These are phyloP conservation scores for Vanderwaltozyma tropicalis DNA, from an alignment of 805 yeast genomes.

Conservation along the genomic window DNA sequence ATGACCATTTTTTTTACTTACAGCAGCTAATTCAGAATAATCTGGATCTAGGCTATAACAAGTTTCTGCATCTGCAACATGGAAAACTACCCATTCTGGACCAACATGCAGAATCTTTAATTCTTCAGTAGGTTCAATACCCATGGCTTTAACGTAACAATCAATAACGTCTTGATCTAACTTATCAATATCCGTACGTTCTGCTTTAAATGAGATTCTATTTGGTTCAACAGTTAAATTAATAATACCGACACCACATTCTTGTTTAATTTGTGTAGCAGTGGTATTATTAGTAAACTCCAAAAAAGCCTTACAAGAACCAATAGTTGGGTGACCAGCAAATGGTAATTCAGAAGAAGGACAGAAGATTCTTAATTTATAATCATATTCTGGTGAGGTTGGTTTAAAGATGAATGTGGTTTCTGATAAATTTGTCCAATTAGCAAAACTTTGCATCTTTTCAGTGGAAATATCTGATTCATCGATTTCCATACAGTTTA, in stretches of 20 bases:
- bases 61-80: constrained; percentile 25
- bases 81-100: constrained; percentile 36
- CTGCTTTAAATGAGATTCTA: constrained; percentile 25
- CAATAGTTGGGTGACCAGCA: constrained; percentile 59
- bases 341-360: constrained; percentile 42
- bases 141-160: constrained; percentile 7
- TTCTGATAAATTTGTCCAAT: constrained; percentile 54
- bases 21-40: constrained; percentile 12
- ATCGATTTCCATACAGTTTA: constrained; percentile 14
- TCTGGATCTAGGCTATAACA: constrained; percentile 31
- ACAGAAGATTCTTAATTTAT: constrained; percentile 41
- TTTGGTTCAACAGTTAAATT: constrained; percentile 22
- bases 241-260: constrained; percentile 38
- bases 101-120: constrained; percentile 34
- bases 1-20: constrained; percentile 15
- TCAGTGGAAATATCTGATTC: constrained; percentile 26
- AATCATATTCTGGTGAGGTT: constrained; percentile 33
- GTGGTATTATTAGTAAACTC: constrained; percentile 27
- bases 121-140: constrained; percentile 6
- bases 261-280: constrained; percentile 29
- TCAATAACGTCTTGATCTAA: constrained; percentile 6
- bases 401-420: constrained; percentile 43
- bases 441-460: constrained; percentile 39
- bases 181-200: constrained; percentile 7
- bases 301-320: constrained; percentile 38